Evolutionary conservation across 306 rosid genomes (phyloP).

Genomic region (Fragaria nilgerrensis): DNA sequence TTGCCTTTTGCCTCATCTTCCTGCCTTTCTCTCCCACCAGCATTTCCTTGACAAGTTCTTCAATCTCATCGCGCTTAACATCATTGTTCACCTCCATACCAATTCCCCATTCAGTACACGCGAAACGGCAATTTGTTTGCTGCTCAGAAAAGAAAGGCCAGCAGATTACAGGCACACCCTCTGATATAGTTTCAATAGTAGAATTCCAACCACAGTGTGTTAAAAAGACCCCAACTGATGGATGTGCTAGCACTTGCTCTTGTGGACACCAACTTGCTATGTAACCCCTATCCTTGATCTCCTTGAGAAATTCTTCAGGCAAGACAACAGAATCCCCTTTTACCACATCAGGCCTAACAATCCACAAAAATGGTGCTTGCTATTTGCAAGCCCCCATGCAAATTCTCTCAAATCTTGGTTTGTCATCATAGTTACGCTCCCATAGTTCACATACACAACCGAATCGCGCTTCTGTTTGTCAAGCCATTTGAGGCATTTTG

Average conservation of each 20-base stretch:
- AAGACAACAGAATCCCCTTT: constrained; percentile 29
- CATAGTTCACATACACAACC: constrained; percentile 44
- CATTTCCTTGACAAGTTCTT: constrained; percentile 39
- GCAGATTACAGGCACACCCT: constrained; percentile 42
- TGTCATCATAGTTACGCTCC: constrained; percentile 34
- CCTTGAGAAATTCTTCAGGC: constrained; percentile 30
- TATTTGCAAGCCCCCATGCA: constrained; percentile 51
- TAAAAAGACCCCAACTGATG: constrained; percentile 39
- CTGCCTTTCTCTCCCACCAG: constrained; percentile 33
- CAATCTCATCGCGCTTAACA: constrained; percentile 34
- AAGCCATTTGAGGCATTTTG: constrained; percentile 35
- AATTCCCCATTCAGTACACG: constrained; percentile 36
- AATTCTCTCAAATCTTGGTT: constrained; percentile 35
- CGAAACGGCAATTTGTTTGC: constrained; percentile 42
- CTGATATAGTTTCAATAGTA: constrained; percentile 30
- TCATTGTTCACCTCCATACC: constrained; percentile 40
- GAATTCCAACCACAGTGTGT: constrained; percentile 67
- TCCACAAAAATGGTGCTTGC: constrained; percentile 39
- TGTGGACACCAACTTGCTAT: constrained; percentile 47
- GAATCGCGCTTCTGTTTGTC: constrained; percentile 30
- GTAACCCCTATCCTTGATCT: constrained; percentile 37
- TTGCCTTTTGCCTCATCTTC: constrained; percentile 24
- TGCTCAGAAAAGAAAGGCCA: constrained; percentile 63
- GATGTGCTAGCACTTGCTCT: constrained; percentile 40
- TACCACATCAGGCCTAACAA: constrained; percentile 42